Conservation (phyloP, 2,329 filamentous ascomycete species). For the Colletotrichum tropicicola region DNA sequence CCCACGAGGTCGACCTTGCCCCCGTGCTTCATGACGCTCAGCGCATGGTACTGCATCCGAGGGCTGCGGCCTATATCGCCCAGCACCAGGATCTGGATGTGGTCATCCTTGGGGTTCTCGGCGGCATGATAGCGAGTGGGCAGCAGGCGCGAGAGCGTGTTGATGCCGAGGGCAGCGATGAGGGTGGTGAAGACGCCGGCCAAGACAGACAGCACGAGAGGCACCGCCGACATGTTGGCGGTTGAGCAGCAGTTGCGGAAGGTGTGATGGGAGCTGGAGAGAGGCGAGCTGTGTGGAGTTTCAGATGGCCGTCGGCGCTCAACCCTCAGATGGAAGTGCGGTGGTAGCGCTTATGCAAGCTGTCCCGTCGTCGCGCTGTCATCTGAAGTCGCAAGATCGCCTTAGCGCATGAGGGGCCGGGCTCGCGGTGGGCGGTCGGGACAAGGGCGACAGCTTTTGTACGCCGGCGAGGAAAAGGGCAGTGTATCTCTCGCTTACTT, state of each 20-base stretch:
- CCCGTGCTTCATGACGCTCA: constrained; percentile 87
- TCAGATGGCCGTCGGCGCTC: background rate
- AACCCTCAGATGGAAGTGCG: background rate
- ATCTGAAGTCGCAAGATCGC: constrained; percentile 24
- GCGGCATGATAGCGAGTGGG: constrained; percentile 47
- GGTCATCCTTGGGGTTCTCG: constrained; percentile 46
- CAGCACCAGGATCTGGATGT: constrained; percentile 85
- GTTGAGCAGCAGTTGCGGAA: background rate
- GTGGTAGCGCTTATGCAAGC: constrained; percentile 21
- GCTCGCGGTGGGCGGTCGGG: background rate
- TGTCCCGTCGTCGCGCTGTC: constrained; percentile 18
- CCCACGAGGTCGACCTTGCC: constrained; percentile 86
- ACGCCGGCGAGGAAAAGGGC: background rate
- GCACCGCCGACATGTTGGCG: constrained; percentile 14
- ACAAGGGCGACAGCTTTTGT: background rate
- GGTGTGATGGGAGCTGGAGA: background rate
- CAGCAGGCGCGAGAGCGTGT: constrained; percentile 34
- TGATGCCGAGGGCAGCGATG: constrained; percentile 15
- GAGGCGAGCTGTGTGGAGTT: background rate
- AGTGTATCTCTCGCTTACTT: background rate
- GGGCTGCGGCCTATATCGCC: constrained; percentile 96
- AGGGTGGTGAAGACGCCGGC: constrained; percentile 23
- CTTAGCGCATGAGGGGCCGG: constrained; percentile 14
- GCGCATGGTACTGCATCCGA: constrained; percentile 97
- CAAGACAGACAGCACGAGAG: constrained; percentile 19